phyloP scores from a whole-genome alignment of 257 asterid species.

The Ilex aquifolium region DNA sequence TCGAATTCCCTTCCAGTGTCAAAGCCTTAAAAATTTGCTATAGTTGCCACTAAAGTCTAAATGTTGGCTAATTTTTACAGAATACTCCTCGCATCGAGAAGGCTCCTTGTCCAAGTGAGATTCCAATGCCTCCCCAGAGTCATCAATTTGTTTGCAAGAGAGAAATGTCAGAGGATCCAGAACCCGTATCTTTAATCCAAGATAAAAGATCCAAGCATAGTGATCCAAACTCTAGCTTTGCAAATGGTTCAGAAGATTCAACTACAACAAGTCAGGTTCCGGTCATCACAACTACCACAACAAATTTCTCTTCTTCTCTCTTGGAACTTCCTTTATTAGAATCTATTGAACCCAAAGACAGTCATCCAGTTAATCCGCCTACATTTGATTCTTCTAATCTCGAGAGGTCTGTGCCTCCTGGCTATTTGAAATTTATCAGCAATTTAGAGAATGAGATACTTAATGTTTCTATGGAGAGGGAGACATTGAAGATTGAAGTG shows the following conservation, averaged over 20 bases:
- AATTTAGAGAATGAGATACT: slow-evolving; percentile 78
- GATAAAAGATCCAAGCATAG: slow-evolving; percentile 63
- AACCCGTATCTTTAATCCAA: slow-evolving; percentile 57
- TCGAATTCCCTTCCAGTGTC: neutral
- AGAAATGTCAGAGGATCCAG: slow-evolving; percentile 68
- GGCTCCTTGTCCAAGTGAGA: slow-evolving; percentile 44
- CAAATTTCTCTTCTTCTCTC: slow-evolving; percentile 47
- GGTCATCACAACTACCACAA: slow-evolving; percentile 52
- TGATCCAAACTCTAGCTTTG: slow-evolving; percentile 77
- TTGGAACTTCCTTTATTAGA: slow-evolving; percentile 64
- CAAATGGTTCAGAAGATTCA: slow-evolving; percentile 92
- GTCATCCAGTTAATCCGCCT: slow-evolving; percentile 28
- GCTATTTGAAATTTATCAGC: slow-evolving; percentile 77
- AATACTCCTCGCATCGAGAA: slow-evolving; percentile 37
- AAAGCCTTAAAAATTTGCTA: neutral
- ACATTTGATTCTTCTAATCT: slow-evolving; percentile 83
- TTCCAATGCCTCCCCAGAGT: slow-evolving; percentile 24
- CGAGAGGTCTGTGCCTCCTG: slow-evolving; percentile 93
- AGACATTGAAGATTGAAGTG: slow-evolving; percentile 84
- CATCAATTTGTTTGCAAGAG: slow-evolving; percentile 70
- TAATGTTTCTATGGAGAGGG: slow-evolving; percentile 84
- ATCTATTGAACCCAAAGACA: slow-evolving; percentile 55
- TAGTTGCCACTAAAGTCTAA: neutral
- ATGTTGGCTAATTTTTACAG: slow-evolving; percentile 24
- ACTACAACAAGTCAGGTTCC: slow-evolving; percentile 86